Percentiles rank a stretch among this genome's conserved stretches.
These are phyloP conservation scores for Tubosaeta sp. DNA, from an alignment of 768 basidiomycete genomes.

Conservation along the genomic window DNA sequence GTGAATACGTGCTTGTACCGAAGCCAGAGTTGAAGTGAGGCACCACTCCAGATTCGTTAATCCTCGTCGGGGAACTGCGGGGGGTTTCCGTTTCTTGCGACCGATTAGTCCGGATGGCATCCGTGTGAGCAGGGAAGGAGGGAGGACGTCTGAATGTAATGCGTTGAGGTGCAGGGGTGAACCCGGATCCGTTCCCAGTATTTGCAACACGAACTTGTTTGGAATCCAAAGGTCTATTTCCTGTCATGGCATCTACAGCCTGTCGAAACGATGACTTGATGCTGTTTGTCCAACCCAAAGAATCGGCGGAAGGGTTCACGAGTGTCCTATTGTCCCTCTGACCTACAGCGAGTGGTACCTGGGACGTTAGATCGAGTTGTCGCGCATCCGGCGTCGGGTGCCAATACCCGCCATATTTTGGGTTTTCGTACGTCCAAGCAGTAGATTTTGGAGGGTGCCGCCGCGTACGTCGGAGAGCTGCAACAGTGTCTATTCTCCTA, in stretches of 20 bases:
- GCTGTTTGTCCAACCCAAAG: conserved; percentile 38
- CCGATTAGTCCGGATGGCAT: neutral
- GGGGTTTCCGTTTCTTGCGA: neutral
- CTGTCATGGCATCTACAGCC: conserved; percentile 48
- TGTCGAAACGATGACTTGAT: conserved; percentile 43
- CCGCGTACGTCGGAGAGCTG: conserved; percentile 18
- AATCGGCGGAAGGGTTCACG: conserved; percentile 6
- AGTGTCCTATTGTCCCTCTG: neutral
- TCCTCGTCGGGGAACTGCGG: neutral
- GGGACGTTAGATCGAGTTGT: neutral
- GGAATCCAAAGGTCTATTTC: conserved; percentile 31
- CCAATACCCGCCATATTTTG: conserved; percentile 13
- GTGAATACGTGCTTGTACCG: neutral
- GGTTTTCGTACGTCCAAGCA: conserved; percentile 5
- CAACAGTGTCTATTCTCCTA: conserved; percentile 24
- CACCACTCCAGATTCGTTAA: neutral
- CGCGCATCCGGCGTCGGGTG: conserved; percentile 4
- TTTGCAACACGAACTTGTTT: neutral
- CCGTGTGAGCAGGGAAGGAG: conserved; percentile 1
- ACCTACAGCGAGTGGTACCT: neutral
- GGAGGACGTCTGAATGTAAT: conserved; percentile 11
- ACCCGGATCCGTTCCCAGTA: conserved; percentile 10
- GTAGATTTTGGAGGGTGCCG: conserved; percentile 5
- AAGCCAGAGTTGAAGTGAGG: conserved; percentile 6
- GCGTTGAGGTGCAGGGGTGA: conserved; percentile 21